phyloP scores from a whole-genome alignment of 2,329 filamentous ascomycete species.

The Epicoccum nigrum region DNA sequence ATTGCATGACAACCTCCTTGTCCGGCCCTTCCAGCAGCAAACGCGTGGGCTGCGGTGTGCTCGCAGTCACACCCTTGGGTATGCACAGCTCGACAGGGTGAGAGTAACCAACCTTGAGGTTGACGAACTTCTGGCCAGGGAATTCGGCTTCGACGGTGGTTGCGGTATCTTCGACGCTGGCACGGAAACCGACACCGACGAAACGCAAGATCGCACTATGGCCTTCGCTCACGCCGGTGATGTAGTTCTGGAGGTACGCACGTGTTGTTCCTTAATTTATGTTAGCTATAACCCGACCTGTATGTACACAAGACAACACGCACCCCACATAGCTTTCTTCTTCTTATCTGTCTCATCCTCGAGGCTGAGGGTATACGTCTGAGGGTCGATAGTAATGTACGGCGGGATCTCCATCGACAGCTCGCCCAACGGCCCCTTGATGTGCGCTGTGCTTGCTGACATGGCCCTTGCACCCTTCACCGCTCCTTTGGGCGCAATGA shows the following conservation, averaged over 20 bases:
- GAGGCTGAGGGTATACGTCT: conserved; percentile 70
- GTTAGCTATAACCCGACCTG: too few relatives aligned
- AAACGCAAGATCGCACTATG: conserved; percentile 92
- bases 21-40: conserved; percentile 88
- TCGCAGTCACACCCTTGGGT: conserved; percentile 81
- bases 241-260: conserved; percentile 86
- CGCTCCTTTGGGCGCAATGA: conserved; percentile 67
- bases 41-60: conserved; percentile 86
- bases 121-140: conserved; percentile 85
- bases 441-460: conserved; percentile 70
- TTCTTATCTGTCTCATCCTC: conserved; percentile 70
- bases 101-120: conserved; percentile 93
- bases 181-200: conserved; percentile 94
- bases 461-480: conserved; percentile 65
- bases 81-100: conserved; percentile 92
- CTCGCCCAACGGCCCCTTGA: conserved; percentile 82
- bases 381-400: conserved; percentile 75
- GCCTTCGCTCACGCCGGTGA: conserved; percentile 93
- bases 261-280: conserved; percentile 72
- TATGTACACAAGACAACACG: background rate
- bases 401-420: conserved; percentile 79
- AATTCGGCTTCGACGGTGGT: conserved; percentile 70
- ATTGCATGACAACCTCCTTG: conserved; percentile 85
- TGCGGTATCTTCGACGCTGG: conserved; percentile 78
- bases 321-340: conserved; percentile 97